These are phyloP conservation scores for Gymnopilus dilepis DNA, from an alignment of 768 basidiomycete species.

Conservation along the genomic window DNA sequence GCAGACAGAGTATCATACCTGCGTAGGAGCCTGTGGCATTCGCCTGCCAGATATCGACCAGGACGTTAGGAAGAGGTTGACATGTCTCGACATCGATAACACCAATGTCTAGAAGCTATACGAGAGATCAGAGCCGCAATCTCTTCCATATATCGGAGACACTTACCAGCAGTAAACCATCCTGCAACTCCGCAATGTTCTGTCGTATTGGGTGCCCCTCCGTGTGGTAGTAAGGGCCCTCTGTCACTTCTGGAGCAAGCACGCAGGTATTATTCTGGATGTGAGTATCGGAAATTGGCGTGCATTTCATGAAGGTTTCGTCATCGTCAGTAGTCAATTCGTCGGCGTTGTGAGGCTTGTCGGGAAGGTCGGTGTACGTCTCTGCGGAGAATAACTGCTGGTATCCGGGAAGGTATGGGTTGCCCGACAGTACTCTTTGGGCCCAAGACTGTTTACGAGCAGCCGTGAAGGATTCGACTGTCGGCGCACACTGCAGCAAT, in stretches of 20 bases:
- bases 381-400: slow-evolving; percentile 47
- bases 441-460: slow-evolving; percentile 53
- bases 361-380: slow-evolving; percentile 38
- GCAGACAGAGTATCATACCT: slow-evolving; percentile 33
- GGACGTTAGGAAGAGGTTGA: slow-evolving; percentile 55
- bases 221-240: slow-evolving; percentile 59
- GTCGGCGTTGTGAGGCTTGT: slow-evolving; percentile 22
- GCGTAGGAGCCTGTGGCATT: slow-evolving; percentile 61
- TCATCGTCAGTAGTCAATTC: slow-evolving; percentile 28
- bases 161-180: slow-evolving; percentile 52
- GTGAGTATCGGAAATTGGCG: slow-evolving; percentile 49
- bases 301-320: slow-evolving; percentile 48
- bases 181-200: slow-evolving; percentile 59
- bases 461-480: slow-evolving; percentile 56
- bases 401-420: slow-evolving; percentile 25
- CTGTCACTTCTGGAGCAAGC: slow-evolving; percentile 56
- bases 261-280: slow-evolving; percentile 63
- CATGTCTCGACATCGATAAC: slow-evolving; percentile 65
- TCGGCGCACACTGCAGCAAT: slow-evolving; percentile 52
- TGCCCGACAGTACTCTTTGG: slow-evolving; percentile 38
- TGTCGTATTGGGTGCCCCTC: slow-evolving; percentile 56
- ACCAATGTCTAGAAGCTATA: slow-evolving; percentile 56
- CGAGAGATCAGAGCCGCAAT: background rate
- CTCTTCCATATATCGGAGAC: background rate
- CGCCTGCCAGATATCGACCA: slow-evolving; percentile 66